Evolutionary conservation across 202 grass and related monocot species (phyloP).

Genomic region (Carex sylvatica): DNA sequence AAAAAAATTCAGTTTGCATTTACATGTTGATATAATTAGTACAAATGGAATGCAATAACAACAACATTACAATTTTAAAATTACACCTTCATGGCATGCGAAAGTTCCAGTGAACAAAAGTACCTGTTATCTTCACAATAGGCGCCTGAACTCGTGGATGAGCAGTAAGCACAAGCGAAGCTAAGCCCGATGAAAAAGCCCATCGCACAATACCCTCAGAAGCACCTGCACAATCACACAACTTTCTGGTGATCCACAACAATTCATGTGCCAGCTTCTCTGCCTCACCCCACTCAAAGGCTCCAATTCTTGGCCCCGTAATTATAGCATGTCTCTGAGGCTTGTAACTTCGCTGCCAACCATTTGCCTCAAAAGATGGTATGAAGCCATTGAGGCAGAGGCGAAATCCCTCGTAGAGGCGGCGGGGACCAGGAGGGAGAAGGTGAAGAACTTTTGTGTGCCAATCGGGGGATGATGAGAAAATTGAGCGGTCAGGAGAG

Average conservation of each 20-base stretch:
- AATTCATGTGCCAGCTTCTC: conserved; percentile 37
- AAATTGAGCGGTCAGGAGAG: conserved; percentile 19
- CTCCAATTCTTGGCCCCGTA: conserved; percentile 9
- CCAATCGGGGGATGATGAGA: conserved; percentile 16
- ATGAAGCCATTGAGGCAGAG: conserved; percentile 32
- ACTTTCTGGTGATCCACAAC: conserved; percentile 36
- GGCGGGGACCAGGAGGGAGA: conserved; percentile 36
- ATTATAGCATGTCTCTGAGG: conserved; percentile 17
- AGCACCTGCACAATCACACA: conserved; percentile 24
- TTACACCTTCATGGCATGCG: not conserved
- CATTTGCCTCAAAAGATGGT: conserved; percentile 11
- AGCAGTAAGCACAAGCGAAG: conserved; percentile 31
- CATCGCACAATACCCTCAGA: conserved; percentile 34
- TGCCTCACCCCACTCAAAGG: conserved; percentile 34
- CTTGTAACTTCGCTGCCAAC: conserved; percentile 17
- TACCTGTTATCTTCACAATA: conserved; percentile 35
- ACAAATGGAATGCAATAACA: not conserved
- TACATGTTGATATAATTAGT: not conserved
- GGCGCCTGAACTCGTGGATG: conserved; percentile 34
- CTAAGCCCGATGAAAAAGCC: conserved; percentile 33
- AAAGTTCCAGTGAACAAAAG: not conserved
- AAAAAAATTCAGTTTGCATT: conserved; percentile 4
- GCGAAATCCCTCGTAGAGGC: conserved; percentile 31
- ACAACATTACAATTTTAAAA: conserved; percentile 1
- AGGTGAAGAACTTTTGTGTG: conserved; percentile 24